These are phyloP conservation scores for Ascochyta pisi DNA, from an alignment of 2,329 filamentous ascomycete genomes.

Conservation along the genomic window DNA sequence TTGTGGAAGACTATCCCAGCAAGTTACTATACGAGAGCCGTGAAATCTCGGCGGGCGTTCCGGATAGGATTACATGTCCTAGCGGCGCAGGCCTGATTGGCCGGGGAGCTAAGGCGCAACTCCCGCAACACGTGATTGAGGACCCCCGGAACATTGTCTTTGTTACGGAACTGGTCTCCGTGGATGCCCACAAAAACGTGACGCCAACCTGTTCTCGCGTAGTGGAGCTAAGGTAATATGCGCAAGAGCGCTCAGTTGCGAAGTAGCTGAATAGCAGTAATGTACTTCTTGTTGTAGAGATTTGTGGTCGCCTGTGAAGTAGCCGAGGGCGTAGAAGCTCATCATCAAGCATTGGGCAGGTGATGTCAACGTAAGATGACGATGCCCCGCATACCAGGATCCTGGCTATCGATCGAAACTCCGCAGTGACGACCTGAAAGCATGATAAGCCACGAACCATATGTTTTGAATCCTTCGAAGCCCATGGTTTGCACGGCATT, in stretches of 20 bases:
- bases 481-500: neutral
- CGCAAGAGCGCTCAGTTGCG: neutral
- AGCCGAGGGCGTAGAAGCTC: neutral
- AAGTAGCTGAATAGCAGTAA: neutral
- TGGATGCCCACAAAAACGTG: neutral
- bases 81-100: constrained; percentile 7
- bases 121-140: constrained; percentile 5
- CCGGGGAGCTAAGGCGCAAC: constrained; percentile 1
- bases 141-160: neutral
- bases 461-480: neutral
- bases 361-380: neutral
- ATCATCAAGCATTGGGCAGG: neutral
- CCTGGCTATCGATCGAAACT: constrained; percentile 11
- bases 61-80: constrained; percentile 8
- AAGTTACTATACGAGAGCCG: neutral
- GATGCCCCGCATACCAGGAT: constrained; percentile 1
- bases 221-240: neutral
- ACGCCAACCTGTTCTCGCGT: neutral
- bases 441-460: constrained; percentile 3
- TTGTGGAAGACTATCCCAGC: neutral
- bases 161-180: neutral
- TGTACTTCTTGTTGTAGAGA: neutral
- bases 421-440: constrained; percentile 3
- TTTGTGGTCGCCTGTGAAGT: neutral
- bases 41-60: constrained; percentile 5